Evolutionary conservation across 2,329 filamentous ascomycete species (phyloP).

Genomic region (Nigrospora oryzae): DNA sequence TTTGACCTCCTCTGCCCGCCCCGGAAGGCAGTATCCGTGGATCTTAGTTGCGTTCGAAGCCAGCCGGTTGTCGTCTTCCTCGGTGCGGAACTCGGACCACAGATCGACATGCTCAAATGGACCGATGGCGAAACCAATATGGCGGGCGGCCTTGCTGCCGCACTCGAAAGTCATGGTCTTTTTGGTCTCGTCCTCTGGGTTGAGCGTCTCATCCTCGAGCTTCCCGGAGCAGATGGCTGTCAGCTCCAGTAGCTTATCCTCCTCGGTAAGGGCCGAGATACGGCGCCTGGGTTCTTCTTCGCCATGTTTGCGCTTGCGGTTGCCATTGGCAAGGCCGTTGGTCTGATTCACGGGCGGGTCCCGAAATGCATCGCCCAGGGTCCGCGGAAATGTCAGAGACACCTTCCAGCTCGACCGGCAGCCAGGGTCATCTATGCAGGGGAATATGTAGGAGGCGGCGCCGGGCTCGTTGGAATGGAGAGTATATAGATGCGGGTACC

Average conservation of each 20-base stretch:
- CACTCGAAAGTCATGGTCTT: conserved; percentile 85
- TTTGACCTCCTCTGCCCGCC: conserved; percentile 70
- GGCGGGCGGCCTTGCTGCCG: conserved; percentile 70
- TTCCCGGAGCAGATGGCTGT: conserved; percentile 87
- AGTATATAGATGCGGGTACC: conserved; percentile 90
- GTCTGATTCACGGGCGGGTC: conserved; percentile 34
- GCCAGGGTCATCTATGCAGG: conserved; percentile 80
- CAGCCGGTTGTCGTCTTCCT: conserved; percentile 85
- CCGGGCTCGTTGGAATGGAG: conserved; percentile 72
- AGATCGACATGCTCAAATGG: conserved; percentile 93
- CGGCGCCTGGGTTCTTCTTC: conserved; percentile 26
- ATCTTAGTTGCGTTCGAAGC: conserved; percentile 82
- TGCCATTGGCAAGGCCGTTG: conserved; percentile 16
- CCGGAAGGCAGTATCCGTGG: conserved; percentile 84
- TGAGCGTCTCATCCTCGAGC: conserved; percentile 71
- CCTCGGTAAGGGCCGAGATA: conserved; percentile 48
- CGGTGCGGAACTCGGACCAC: conserved; percentile 74
- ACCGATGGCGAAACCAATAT: conserved; percentile 88
- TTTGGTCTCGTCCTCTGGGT: conserved; percentile 68
- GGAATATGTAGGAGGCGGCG: conserved; percentile 78
- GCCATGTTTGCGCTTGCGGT: conserved; percentile 28
- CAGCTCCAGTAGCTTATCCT: conserved; percentile 84
- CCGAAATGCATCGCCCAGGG: conserved; percentile 68
- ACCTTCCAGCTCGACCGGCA: conserved; percentile 82
- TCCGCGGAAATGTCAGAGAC: conserved; percentile 76